Base-by-base conservation (phyloP, 257 asterid genomes). In the Sherardia arvensis region DNA sequence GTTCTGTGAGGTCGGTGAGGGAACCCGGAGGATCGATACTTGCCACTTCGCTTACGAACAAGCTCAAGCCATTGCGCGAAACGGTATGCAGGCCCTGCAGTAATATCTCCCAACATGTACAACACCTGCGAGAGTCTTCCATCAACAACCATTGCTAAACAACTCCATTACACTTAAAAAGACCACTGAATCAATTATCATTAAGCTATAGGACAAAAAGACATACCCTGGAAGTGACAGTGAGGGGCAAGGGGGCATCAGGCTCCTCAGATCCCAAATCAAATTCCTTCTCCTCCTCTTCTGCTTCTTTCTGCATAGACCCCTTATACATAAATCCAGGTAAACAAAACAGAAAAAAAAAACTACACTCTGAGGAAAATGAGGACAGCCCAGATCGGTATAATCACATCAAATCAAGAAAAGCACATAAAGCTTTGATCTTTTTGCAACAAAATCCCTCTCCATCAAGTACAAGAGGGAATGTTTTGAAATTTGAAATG, bases 11-110 rank as follows among this genome's bases (percentile, higher is more conserved):
- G 87, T 28, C 96, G 80, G 54, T 73, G 81, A 56, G 99, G 96
- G 78, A 90, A 85, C n/a, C 95, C 96, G 0, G 99, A 93, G 71
- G 94, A 81, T 68, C 94, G 84, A 71, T 79, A 78, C 78, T 74
- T 85, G 70, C 91, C 78, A 74, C 98, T 92, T 54, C 99, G 90
- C 73, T 84, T 87, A 53, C 99, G 96, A n/a, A 87, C 99, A 69
- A 87, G 87, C 75, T 90, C 99, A 83, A 93, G 80, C 99, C 99
- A 93, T 85, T 93, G 96, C 5, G 94, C 84, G 66, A 93, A 90
- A 75, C 96, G 76, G 70, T 85, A 83, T 22, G 96, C 97, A 23
- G 99, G 95, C 68, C 95, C 97, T 15, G 96, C 87, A 14, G 96
- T 83, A 57, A 93, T 90, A 66, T 93, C 99, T 74, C 99, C 99